phyloP scores from a whole-genome alignment of 2,329 filamentous ascomycete species.

The Aureobasidium zeae region DNA sequence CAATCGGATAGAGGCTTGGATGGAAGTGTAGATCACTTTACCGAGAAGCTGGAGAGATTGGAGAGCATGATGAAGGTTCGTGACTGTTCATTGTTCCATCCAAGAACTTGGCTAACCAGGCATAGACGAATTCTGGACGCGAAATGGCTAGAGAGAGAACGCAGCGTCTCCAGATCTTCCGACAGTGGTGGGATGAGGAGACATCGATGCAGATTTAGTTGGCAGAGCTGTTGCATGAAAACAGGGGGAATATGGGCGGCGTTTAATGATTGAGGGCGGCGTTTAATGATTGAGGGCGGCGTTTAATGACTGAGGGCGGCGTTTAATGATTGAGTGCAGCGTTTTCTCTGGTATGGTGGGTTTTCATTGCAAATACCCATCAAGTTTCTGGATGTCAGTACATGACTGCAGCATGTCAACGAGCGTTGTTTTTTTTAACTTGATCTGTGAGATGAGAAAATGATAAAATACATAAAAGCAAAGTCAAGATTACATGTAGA shows the following conservation, averaged over 20 bases:
- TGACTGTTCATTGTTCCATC: not conserved
- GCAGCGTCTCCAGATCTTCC: constrained; percentile 41
- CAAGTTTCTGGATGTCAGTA: not conserved
- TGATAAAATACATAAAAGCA: too few species aligned
- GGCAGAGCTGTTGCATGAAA: not conserved
- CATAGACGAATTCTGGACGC: constrained; percentile 41
- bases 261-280: too few species aligned
- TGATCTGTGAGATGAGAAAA: not conserved
- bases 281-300: too few species aligned
- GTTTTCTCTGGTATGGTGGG: too few species aligned
- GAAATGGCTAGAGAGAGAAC: constrained; percentile 42
- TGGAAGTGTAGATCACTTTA: constrained; percentile 64
- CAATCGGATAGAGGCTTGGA: constrained; percentile 44
- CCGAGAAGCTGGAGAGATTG: constrained; percentile 62
- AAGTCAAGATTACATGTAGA: too few species aligned
- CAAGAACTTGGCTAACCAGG: not conserved
- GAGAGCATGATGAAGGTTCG: constrained; percentile 47
- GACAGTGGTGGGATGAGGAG: constrained; percentile 48
- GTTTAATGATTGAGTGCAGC: too few species aligned
- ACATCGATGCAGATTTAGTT: constrained; percentile 14
- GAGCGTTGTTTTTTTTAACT: too few species aligned
- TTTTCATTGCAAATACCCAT: constrained; percentile 6
- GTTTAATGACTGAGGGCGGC: too few species aligned
- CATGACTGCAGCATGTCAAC: too few species aligned
- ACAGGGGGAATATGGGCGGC: not conserved